Evolutionary conservation across 2,329 filamentous ascomycete genomes (phyloP).

Genomic region (Tolypocladium paradoxum): DNA sequence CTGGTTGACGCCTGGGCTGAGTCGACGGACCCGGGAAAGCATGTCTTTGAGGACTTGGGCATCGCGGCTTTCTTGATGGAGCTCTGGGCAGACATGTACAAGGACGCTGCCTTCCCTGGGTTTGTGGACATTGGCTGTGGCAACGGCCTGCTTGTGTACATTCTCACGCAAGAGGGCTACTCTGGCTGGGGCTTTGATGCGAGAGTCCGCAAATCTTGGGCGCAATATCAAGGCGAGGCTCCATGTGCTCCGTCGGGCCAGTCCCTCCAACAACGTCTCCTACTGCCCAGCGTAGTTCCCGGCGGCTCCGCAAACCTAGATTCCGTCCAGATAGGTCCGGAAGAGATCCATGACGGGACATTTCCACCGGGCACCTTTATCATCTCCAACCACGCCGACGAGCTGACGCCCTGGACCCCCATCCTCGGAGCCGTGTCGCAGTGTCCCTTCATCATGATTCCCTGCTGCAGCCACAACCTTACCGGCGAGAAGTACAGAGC

Average conservation of each 20-base stretch:
- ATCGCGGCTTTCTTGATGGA: slow-evolving; percentile 92
- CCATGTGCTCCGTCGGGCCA: slow-evolving; percentile 14
- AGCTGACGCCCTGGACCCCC: slow-evolving; percentile 92
- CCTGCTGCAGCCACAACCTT: slow-evolving; percentile 87
- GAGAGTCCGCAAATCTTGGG: slow-evolving; percentile 75
- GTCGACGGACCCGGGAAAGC: slow-evolving; percentile 76
- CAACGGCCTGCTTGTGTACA: slow-evolving; percentile 80
- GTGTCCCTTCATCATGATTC: slow-evolving; percentile 83
- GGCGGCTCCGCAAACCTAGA: slow-evolving; percentile 5
- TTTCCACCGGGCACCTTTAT: slow-evolving; percentile 77
- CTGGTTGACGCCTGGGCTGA: slow-evolving; percentile 76
- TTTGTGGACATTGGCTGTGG: slow-evolving; percentile 96
- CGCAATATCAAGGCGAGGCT: slow-evolving; percentile 43
- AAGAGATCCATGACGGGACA: slow-evolving; percentile 42
- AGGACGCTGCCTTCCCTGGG: slow-evolving; percentile 53
- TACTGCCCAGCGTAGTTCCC: slow-evolving; percentile 35
- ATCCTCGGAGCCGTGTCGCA: slow-evolving; percentile 66
- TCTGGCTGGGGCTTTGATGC: slow-evolving; percentile 87
- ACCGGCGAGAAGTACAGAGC: slow-evolving; percentile 66
- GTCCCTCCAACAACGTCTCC: slow-evolving; percentile 34
- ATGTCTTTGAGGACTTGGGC: slow-evolving; percentile 87
- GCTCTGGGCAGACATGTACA: slow-evolving; percentile 80
- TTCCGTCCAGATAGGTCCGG: slow-evolving; percentile 4
- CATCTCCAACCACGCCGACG: slow-evolving; percentile 93
- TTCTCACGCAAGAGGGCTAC: slow-evolving; percentile 74